phyloP scores from a whole-genome alignment of 331 rosid species.

The Telfairia occidentalis region DNA sequence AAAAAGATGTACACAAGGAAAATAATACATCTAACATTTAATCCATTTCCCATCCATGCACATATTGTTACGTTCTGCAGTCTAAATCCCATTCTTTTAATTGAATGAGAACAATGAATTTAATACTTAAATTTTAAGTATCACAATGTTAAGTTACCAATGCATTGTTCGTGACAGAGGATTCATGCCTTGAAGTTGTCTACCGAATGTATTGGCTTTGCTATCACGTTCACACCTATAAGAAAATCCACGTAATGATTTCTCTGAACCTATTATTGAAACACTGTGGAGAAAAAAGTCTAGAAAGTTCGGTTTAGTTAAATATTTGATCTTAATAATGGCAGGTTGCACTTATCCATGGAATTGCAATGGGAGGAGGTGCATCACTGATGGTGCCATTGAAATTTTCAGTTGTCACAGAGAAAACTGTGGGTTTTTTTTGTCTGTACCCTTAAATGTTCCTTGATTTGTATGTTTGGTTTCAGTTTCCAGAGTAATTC shows the following conservation, averaged over 20 bases:
- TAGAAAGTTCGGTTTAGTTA: neutral
- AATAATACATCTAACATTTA: neutral
- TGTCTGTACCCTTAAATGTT: neutral
- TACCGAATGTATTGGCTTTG: slow-evolving; percentile 93
- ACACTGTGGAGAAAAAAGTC: neutral
- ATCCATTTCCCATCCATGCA: neutral
- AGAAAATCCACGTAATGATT: slow-evolving; percentile 59
- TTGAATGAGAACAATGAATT: neutral
- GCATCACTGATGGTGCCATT: slow-evolving; percentile 79
- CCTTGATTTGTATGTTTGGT: neutral
- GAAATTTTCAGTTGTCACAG: slow-evolving; percentile 84
- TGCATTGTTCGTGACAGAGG: slow-evolving; percentile 43
- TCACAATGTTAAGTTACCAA: neutral
- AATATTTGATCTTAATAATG: neutral
- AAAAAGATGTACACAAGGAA: neutral
- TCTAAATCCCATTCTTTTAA: neutral
- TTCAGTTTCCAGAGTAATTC: neutral
- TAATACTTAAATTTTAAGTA: neutral
- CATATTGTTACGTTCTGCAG: neutral
- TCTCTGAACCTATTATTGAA: slow-evolving; percentile 1
- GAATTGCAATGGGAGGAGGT: slow-evolving; percentile 98
- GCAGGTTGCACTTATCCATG: slow-evolving; percentile 80
- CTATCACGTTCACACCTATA: slow-evolving; percentile 71
- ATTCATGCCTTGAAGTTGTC: slow-evolving; percentile 77
- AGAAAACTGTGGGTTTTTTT: slow-evolving; percentile 60